Base-by-base conservation (phyloP, 352 stramenopile species). In the Pythium aquatile region DNA sequence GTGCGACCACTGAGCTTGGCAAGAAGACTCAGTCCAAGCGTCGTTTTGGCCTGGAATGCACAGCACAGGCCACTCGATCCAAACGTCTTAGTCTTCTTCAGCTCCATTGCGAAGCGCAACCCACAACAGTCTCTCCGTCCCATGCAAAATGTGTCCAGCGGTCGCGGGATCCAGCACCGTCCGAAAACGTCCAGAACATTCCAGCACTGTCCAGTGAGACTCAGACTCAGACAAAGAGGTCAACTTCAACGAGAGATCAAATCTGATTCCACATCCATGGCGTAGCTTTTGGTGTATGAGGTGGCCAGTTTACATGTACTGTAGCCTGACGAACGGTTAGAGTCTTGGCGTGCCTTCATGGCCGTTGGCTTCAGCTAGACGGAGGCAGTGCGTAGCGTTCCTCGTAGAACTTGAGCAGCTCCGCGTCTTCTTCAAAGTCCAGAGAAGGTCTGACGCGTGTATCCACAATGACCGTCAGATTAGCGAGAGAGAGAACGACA, bases 381-480 rank as follows among this genome's bases (percentile, higher is more conserved):
- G 39, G 14, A 5, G 5, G 39, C 5, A 26, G 39, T 8, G 33
- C 54, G 37, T 48, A 68, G 29, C 61, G 53, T 10, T 49, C 47
- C n/a, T 60, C 11, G 14, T 60, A 69, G 32, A 64, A 69, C 48
- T 46, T 24, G 3, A 54, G 33, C 24, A 70, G 51, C 53, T 66
- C 51, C 7, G 14, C 51, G 30, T 70, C 64, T 33, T 70, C 64
- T n/a, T 70, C 64, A 37, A 66, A 70, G 17, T 70, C 64, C n/a
- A 87, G 65, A 14, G 81, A 76, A 13, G 80, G 75, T n/a, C 78
- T 86, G 40, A n/a, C 2, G 17, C 16, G 35, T 42, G 35, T 11
- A 42, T 42, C 35, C 35, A 42, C 35, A 42, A 11, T 16, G 8
- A 14, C 35, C 11, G 5, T 52, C 37, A 7, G 16, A 58, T n/a